phyloP scores from a whole-genome alignment of 31 red algal species.

The Endocladia muricata region DNA sequence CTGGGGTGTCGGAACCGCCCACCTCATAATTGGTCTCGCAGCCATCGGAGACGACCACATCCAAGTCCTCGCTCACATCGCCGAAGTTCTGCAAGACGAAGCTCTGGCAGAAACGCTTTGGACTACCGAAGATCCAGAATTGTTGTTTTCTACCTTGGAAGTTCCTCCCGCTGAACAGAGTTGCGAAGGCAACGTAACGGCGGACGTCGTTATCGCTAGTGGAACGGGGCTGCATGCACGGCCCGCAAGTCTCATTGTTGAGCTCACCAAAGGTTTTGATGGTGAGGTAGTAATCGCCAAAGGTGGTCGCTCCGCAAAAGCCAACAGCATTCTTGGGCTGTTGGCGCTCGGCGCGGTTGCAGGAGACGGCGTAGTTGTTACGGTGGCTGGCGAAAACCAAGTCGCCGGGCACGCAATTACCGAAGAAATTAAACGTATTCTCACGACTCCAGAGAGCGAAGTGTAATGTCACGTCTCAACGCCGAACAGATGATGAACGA shows the following conservation, averaged over 20 bases:
- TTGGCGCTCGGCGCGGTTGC: background rate
- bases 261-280: background rate
- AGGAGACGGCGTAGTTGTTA: background rate
- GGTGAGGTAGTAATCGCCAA: background rate
- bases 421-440: background rate
- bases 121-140: background rate
- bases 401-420: background rate
- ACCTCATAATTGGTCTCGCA: constrained; percentile 1
- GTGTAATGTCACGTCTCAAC: background rate
- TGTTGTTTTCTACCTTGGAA: too few species aligned
- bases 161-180: too few species aligned
- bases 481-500: background rate
- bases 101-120: background rate
- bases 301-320: background rate
- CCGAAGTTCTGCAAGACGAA: background rate
- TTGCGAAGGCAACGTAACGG: background rate
- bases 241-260: background rate
- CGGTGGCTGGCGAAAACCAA: background rate
- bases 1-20: background rate
- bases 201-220: background rate
- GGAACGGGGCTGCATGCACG: background rate
- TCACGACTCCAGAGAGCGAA: background rate
- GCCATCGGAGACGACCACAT: background rate
- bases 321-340: background rate
- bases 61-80: background rate